Evolutionary conservation across 1,139 yeast genomes (phyloP).

Genomic region (Taphrina pruni): DNA sequence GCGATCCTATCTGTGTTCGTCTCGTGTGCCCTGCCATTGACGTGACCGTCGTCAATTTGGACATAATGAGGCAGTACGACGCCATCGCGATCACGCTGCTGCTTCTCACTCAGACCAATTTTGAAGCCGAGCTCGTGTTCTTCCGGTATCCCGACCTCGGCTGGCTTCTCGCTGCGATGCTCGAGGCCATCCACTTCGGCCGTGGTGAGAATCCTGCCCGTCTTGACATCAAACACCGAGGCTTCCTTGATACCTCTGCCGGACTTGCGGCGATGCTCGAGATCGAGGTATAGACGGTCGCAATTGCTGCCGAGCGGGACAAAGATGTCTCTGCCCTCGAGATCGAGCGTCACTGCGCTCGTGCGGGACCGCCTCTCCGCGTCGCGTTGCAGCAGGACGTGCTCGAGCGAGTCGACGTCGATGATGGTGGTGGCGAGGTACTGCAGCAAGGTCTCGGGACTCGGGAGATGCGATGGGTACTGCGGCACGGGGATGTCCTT

Average conservation of each 20-base stretch:
- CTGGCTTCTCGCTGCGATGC: background rate
- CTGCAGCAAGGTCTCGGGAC: slow-evolving; percentile 32
- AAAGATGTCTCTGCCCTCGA: slow-evolving; percentile 31
- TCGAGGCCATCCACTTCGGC: slow-evolving; percentile 16
- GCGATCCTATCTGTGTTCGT: background rate
- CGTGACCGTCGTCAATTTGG: slow-evolving; percentile 54
- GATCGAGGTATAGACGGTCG: slow-evolving; percentile 5
- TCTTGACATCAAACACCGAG: slow-evolving; percentile 14
- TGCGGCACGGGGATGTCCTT: slow-evolving; percentile 22
- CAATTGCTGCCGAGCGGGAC: slow-evolving; percentile 22
- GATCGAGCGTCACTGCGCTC: slow-evolving; percentile 19
- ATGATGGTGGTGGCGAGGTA: slow-evolving; percentile 40
- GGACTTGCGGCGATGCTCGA: slow-evolving; percentile 35
- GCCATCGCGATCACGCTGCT: slow-evolving; percentile 75
- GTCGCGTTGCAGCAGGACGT: slow-evolving; percentile 31
- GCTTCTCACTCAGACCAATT: slow-evolving; percentile 72
- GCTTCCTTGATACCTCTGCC: slow-evolving; percentile 33
- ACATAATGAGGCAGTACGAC: slow-evolving; percentile 90
- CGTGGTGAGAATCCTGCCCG: slow-evolving; percentile 5
- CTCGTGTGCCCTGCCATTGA: background rate
- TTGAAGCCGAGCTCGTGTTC: slow-evolving; percentile 85
- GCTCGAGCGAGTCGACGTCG: slow-evolving; percentile 17
- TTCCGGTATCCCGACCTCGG: slow-evolving; percentile 55
- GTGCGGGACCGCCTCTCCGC: slow-evolving; percentile 22
- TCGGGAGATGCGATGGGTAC: slow-evolving; percentile 32